Evolutionary conservation across 257 asterid genomes (phyloP).

Genomic region (Solanum peruvianum): DNA sequence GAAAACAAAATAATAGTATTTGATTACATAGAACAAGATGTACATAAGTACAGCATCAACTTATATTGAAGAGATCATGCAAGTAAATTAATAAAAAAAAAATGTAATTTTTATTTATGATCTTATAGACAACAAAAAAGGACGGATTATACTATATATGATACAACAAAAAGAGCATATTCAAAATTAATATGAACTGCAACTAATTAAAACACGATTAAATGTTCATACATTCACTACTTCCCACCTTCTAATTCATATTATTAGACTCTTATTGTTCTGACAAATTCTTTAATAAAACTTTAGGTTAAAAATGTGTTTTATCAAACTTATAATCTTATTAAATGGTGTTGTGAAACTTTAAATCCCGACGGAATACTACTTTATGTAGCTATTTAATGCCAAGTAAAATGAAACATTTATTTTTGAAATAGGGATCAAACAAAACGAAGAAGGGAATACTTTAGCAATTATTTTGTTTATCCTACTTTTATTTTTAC

Average conservation of each 20-base stretch:
- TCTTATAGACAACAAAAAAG: background rate
- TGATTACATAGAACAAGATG: background rate
- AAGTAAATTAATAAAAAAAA: too few species aligned
- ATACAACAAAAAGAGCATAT: background rate
- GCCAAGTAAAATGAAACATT: too few species aligned
- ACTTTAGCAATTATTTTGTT: too few species aligned
- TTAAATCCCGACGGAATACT: too few species aligned
- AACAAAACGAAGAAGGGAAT: too few species aligned
- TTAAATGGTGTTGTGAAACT: too few species aligned
- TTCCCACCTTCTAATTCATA: too few species aligned
- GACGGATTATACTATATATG: background rate
- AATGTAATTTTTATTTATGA: background rate
- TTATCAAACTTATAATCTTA: background rate
- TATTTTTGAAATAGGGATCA: too few species aligned
- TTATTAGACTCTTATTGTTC: background rate
- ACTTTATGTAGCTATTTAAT: too few species aligned
- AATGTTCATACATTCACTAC: background rate
- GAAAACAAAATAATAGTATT: background rate
- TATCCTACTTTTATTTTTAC: too few species aligned
- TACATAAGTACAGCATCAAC: background rate
- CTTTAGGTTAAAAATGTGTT: too few species aligned
- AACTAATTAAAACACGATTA: background rate
- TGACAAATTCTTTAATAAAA: too few species aligned
- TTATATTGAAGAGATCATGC: background rate
- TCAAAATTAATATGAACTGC: background rate